A percentile compares a stretch with the other conserved stretches of the same genome.
These are phyloP conservation scores for Triglochin maritima DNA, from an alignment of 106 monocot genomes.

Conservation along the genomic window DNA sequence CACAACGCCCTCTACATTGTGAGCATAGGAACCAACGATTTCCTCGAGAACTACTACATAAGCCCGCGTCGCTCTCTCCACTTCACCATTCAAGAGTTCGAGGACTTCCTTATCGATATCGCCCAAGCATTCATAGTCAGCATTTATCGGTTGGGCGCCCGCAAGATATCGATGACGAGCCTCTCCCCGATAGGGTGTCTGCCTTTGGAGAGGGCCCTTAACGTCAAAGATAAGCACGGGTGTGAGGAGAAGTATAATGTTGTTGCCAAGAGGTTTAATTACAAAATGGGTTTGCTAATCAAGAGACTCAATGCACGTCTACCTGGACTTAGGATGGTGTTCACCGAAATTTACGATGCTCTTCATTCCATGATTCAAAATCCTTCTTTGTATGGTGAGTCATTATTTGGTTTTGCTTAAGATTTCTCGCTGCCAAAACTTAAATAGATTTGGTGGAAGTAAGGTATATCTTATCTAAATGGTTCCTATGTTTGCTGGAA, in stretches of 20 bases:
- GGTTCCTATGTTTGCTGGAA: no score
- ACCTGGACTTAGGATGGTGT: conserved; percentile 36
- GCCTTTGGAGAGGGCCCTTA: conserved; percentile 66
- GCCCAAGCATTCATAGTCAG: conserved; percentile 39
- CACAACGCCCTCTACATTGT: conserved; percentile 51
- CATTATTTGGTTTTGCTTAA: no score
- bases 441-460: no score
- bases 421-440: no score
- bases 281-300: conserved; percentile 29
- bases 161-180: conserved; percentile 50
- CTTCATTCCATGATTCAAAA: conserved; percentile 17
- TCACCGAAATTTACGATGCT: conserved; percentile 14
- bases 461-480: no score
- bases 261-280: conserved; percentile 46
- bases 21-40: conserved; percentile 87
- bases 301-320: conserved; percentile 4
- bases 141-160: conserved; percentile 53
- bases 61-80: conserved; percentile 17
- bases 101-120: conserved; percentile 42
- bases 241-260: conserved; percentile 58
- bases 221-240: conserved; percentile 6
- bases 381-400: conserved; percentile 26
- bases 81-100: conserved; percentile 33
- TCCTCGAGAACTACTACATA: conserved; percentile 80
- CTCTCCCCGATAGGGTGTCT: conserved; percentile 69